phyloP scores from a whole-genome alignment of 177 flowering plant genomes.

The Vitis hybrid region DNA sequence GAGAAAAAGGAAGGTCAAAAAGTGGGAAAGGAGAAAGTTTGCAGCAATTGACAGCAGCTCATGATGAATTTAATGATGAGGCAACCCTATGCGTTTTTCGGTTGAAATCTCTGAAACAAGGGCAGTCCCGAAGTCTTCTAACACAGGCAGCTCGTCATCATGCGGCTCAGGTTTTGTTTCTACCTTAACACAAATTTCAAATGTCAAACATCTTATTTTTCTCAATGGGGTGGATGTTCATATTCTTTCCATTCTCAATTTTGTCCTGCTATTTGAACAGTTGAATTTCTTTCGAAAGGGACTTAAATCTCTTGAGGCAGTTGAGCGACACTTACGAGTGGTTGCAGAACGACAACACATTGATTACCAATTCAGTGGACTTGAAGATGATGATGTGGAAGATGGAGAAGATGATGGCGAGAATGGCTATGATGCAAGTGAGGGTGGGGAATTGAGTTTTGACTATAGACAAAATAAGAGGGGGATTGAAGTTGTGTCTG shows the following conservation, averaged over 20 bases:
- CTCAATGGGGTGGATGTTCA: background rate
- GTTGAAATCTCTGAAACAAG: conserved; percentile 51
- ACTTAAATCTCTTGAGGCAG: conserved; percentile 61
- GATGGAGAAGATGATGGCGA: conserved; percentile 27
- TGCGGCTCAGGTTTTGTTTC: conserved; percentile 48
- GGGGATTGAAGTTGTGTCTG: conserved; percentile 26
- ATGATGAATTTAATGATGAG: conserved; percentile 45
- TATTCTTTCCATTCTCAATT: conserved; percentile 2
- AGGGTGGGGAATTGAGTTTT: conserved; percentile 61
- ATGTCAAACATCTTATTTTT: background rate
- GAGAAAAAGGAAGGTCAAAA: conserved; percentile 41
- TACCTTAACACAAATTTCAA: background rate
- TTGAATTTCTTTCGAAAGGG: conserved; percentile 50
- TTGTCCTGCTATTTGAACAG: conserved; percentile 15
- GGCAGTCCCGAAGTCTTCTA: conserved; percentile 48
- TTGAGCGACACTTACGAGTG: conserved; percentile 46
- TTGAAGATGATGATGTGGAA: conserved; percentile 49
- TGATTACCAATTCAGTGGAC: conserved; percentile 56
- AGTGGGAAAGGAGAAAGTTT: conserved; percentile 38
- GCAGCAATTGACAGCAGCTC: conserved; percentile 40
- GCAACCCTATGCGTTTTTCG: conserved; percentile 49
- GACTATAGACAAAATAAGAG: conserved; percentile 38
- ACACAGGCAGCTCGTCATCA: conserved; percentile 63
- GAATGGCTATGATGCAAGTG: conserved; percentile 21
- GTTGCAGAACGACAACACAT: conserved; percentile 44